phyloP scores from a whole-genome alignment of 805 yeast species.

The Zygosaccharomyces bailii region DNA sequence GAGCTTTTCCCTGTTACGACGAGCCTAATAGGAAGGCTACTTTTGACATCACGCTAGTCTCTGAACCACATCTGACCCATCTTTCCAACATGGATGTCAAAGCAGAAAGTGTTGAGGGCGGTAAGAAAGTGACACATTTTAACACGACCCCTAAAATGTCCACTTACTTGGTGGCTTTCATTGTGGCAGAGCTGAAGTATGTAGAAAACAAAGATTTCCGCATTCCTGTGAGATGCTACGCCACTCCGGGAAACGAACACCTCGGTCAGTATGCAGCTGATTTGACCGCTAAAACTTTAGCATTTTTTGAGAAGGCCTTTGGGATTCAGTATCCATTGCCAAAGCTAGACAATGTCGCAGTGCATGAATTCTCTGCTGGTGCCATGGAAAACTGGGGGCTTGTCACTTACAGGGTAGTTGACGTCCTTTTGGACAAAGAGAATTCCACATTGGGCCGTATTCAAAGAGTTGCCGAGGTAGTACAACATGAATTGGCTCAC shows the following conservation, averaged over 20 bases:
- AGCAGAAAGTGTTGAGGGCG: constrained; percentile 43
- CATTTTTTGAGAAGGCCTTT: constrained; percentile 67
- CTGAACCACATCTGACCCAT: constrained; percentile 53
- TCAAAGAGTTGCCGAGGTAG: constrained; percentile 79
- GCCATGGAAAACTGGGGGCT: constrained; percentile 90
- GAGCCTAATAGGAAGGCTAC: constrained; percentile 74
- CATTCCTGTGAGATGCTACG: constrained; percentile 75
- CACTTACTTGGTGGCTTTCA: constrained; percentile 80
- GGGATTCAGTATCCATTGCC: constrained; percentile 77
- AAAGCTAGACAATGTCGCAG: constrained; percentile 77
- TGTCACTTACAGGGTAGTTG: constrained; percentile 75
- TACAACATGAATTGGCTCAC: constrained; percentile 85
- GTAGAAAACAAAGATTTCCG: constrained; percentile 63
- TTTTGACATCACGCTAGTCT: constrained; percentile 60
- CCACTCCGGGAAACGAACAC: constrained; percentile 72
- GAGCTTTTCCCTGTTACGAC: constrained; percentile 85
- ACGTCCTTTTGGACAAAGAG: constrained; percentile 67
- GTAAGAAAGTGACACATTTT: constrained; percentile 56
- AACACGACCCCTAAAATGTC: constrained; percentile 80
- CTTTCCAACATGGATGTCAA: constrained; percentile 69
- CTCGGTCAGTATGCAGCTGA: constrained; percentile 73
- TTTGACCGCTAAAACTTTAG: constrained; percentile 69
- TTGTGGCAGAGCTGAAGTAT: constrained; percentile 74
- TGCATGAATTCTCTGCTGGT: constrained; percentile 80
- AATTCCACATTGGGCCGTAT: constrained; percentile 60